Evolutionary conservation across 169 alveolate species (phyloP).

Genomic region (Eimeria maxima): DNA sequence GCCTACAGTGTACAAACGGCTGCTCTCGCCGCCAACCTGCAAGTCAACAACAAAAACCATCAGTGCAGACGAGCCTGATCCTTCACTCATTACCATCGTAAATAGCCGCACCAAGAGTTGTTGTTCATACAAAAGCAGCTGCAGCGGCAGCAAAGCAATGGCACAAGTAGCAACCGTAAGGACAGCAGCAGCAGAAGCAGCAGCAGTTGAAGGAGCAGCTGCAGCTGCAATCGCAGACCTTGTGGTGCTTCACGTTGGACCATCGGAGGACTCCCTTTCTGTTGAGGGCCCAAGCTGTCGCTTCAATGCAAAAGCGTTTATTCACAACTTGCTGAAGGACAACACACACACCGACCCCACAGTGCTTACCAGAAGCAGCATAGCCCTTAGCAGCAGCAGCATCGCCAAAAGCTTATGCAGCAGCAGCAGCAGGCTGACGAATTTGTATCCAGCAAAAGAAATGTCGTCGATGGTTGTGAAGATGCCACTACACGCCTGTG

Average conservation of each 20-base stretch:
- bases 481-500: constrained; percentile 65
- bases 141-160: background rate
- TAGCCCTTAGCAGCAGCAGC: constrained; percentile 8
- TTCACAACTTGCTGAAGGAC: constrained; percentile 57
- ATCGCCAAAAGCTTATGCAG: background rate
- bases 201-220: background rate
- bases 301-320: constrained; percentile 69
- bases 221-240: constrained; percentile 37
- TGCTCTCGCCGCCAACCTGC: constrained; percentile 36
- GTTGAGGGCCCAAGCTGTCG: constrained; percentile 74
- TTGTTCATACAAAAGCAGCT: background rate
- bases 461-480: constrained; percentile 23
- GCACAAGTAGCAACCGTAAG: background rate
- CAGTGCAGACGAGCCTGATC: background rate
- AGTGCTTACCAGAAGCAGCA: background rate
- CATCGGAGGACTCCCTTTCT: constrained; percentile 81
- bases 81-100: background rate
- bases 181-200: constrained; percentile 12
- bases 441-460: constrained; percentile 51
- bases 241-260: constrained; percentile 77
- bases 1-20: constrained; percentile 61
- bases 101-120: background rate
- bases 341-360: background rate
- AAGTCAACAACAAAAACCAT: background rate
- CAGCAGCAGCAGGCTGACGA: constrained; percentile 49